phyloP scores from a whole-genome alignment of 192 early-diverging fungal genomes.

The Backusella psychrophila region DNA sequence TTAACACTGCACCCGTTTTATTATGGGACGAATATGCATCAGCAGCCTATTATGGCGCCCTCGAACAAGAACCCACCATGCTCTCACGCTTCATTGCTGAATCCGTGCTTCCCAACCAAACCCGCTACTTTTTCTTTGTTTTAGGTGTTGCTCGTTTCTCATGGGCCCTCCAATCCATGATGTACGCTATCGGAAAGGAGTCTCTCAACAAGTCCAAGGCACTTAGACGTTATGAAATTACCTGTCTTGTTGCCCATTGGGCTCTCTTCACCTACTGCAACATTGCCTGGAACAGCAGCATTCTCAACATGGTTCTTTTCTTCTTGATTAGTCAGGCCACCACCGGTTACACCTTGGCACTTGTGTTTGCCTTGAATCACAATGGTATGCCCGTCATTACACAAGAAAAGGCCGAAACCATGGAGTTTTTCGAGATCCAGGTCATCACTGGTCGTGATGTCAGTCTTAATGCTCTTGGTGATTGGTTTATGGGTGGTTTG shows the following conservation, averaged over 20 bases:
- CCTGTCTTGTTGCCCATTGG: slow-evolving; percentile 64
- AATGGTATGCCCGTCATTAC: slow-evolving; percentile 84
- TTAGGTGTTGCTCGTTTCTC: slow-evolving; percentile 71
- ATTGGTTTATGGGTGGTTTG: slow-evolving; percentile 84
- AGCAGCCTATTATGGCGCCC: slow-evolving; percentile 46
- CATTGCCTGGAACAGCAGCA: slow-evolving; percentile 36
- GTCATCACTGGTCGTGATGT: slow-evolving; percentile 82
- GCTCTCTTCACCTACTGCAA: slow-evolving; percentile 61
- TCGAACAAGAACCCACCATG: slow-evolving; percentile 43
- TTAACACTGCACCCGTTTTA: slow-evolving; percentile 77
- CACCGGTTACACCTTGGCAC: slow-evolving; percentile 68
- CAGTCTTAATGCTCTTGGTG: slow-evolving; percentile 48
- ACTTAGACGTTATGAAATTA: slow-evolving; percentile 49
- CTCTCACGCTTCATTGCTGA: slow-evolving; percentile 65
- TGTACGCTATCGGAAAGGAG: slow-evolving; percentile 49
- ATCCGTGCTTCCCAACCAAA: slow-evolving; percentile 42
- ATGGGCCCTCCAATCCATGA: slow-evolving; percentile 69
- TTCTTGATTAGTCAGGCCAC: slow-evolving; percentile 61
- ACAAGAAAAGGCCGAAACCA: slow-evolving; percentile 54
- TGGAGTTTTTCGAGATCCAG: slow-evolving; percentile 76
- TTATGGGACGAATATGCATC: slow-evolving; percentile 70
- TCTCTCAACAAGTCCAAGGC: slow-evolving; percentile 44
- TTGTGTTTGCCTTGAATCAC: slow-evolving; percentile 82
- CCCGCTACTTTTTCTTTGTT: slow-evolving; percentile 68
- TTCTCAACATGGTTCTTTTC: slow-evolving; percentile 52